These are phyloP conservation scores for Pythium scleroteichum DNA, from an alignment of 352 stramenopile genomes.

Conservation along the genomic window DNA sequence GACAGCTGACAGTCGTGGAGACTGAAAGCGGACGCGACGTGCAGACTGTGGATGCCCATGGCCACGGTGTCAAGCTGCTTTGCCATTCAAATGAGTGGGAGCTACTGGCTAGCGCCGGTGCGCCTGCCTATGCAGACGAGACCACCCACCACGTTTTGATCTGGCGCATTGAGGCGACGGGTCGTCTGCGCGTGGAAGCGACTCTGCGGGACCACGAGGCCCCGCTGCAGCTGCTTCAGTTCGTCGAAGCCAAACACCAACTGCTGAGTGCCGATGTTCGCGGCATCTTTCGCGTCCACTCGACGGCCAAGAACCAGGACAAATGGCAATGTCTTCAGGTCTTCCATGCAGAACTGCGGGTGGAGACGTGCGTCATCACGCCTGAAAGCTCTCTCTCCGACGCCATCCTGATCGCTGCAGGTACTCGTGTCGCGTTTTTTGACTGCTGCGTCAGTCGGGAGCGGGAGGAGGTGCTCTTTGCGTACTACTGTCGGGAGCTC, in stretches of 20 bases:
- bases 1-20: constrained; percentile 54
- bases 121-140: constrained; percentile 67
- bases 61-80: constrained; percentile 56
- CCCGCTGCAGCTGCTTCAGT: constrained; percentile 28
- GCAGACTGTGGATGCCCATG: constrained; percentile 54
- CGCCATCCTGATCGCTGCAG: constrained; percentile 49
- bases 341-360: constrained; percentile 4
- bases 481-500: constrained; percentile 51
- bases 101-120: constrained; percentile 57
- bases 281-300: constrained; percentile 30
- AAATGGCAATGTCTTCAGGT: constrained; percentile 24
- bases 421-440: constrained; percentile 47
- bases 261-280: constrained; percentile 62
- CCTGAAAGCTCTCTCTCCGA: constrained; percentile 52
- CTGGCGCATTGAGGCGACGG: constrained; percentile 20
- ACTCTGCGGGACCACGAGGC: constrained; percentile 30
- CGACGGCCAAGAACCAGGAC: not conserved
- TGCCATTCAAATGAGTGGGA: constrained; percentile 47
- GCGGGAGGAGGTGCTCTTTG: constrained; percentile 67
- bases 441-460: constrained; percentile 60
- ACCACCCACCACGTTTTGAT: constrained; percentile 56
- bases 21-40: constrained; percentile 48
- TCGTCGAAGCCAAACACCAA: constrained; percentile 62
- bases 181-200: constrained; percentile 12
- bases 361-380: constrained; percentile 32